A percentile compares a stretch with the other conserved stretches of the same genome.
Conservation (phyloP, 2,329 filamentous ascomycete species). For the Trichophyton simii region DNA sequence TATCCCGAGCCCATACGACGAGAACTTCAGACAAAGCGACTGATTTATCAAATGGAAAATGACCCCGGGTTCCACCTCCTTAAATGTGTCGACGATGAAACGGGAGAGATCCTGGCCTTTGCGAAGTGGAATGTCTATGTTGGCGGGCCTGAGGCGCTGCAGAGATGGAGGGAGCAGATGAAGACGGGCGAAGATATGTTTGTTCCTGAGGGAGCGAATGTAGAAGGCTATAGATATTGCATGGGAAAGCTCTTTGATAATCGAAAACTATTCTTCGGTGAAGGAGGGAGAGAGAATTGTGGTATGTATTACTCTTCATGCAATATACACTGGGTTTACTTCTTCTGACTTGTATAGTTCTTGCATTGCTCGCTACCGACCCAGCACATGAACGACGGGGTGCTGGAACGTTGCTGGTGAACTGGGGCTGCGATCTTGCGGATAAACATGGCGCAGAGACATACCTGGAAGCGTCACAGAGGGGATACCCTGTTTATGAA, state of each 20-base stretch:
- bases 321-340: background rate
- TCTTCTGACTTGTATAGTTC: slow-evolving; percentile 15
- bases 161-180: slow-evolving; percentile 6
- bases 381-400: slow-evolving; percentile 20
- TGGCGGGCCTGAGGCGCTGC: slow-evolving; percentile 1
- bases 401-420: slow-evolving; percentile 19
- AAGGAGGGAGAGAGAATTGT: slow-evolving; percentile 11
- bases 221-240: slow-evolving; percentile 7
- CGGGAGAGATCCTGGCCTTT: slow-evolving; percentile 10
- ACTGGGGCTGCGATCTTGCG: slow-evolving; percentile 18
- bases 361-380: slow-evolving; percentile 24
- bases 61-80: slow-evolving; percentile 9
- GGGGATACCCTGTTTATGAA: slow-evolving; percentile 19
- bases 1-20: background rate
- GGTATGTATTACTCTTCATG: slow-evolving; percentile 6
- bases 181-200: slow-evolving; percentile 6
- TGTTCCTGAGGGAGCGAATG: slow-evolving; percentile 7
- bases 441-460: slow-evolving; percentile 16
- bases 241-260: slow-evolving; percentile 6
- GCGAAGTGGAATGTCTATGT: slow-evolving; percentile 9
- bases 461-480: slow-evolving; percentile 17
- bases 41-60: slow-evolving; percentile 1
- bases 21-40: slow-evolving; percentile 2
- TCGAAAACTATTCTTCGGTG: slow-evolving; percentile 8
- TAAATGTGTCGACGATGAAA: slow-evolving; percentile 9